phyloP scores from a whole-genome alignment of 805 yeast genomes.

The Blastobotrys attinorum region DNA sequence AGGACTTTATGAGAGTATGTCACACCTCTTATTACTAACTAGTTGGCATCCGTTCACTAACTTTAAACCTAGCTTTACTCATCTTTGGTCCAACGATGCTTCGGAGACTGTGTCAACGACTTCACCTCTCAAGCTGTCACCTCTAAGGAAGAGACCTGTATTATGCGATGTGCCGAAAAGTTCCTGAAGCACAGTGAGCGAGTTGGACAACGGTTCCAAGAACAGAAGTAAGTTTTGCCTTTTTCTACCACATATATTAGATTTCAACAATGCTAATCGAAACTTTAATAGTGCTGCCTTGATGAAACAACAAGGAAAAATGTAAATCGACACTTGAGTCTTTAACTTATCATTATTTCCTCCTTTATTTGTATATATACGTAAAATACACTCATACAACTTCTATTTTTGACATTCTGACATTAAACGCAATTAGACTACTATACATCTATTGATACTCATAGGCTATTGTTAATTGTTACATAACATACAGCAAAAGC shows the following conservation, averaged over 20 bases:
- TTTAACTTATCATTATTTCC: too few species aligned
- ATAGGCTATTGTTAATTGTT: too few species aligned
- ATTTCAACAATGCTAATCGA: slow-evolving; percentile 1
- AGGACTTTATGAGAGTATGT: slow-evolving; percentile 88
- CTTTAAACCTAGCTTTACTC: slow-evolving; percentile 54
- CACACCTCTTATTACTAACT: too few species aligned
- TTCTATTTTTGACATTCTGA: too few species aligned
- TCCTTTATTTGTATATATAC: too few species aligned
- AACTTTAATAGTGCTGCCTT: slow-evolving; percentile 14
- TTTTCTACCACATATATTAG: background rate
- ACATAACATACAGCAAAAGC: too few species aligned
- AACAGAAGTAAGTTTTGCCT: slow-evolving; percentile 56
- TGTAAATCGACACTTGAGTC: slow-evolving; percentile 1
- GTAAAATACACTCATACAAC: too few species aligned
- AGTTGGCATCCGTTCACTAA: background rate
- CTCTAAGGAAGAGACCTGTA: slow-evolving; percentile 76
- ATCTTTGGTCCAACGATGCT: slow-evolving; percentile 92
- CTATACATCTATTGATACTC: too few species aligned
- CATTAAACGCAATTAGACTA: too few species aligned
- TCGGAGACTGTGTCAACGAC: slow-evolving; percentile 95
- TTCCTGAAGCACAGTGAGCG: slow-evolving; percentile 97
- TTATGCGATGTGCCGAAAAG: slow-evolving; percentile 90
- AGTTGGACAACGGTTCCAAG: slow-evolving; percentile 98
- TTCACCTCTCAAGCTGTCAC: slow-evolving; percentile 89
- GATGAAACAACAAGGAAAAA: slow-evolving; percentile 16